Evolutionary conservation across 176 grass and related monocot genomes (phyloP).

Genomic region (Coix lacrymajobi): DNA sequence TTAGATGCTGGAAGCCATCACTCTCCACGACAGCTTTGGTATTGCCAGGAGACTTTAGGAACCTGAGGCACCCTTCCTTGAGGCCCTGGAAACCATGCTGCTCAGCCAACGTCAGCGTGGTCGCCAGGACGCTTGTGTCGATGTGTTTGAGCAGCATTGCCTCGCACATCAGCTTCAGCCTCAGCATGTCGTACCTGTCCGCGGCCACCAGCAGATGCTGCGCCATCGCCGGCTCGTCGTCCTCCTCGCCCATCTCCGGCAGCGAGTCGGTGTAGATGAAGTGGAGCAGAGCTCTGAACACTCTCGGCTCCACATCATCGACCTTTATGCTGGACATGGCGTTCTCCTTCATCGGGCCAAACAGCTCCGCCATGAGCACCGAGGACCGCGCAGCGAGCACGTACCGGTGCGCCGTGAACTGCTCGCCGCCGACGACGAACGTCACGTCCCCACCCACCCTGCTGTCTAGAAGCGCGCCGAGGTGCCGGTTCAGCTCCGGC

Average conservation of each 20-base stretch:
- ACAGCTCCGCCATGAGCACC: conserved; percentile 23
- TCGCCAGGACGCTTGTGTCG: background rate
- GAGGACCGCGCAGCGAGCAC: conserved; percentile 32
- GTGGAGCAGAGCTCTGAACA: conserved; percentile 36
- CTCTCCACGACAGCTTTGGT: background rate
- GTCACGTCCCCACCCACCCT: background rate
- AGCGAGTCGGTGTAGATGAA: conserved; percentile 35
- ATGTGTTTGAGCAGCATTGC: background rate
- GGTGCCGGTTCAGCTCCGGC: background rate
- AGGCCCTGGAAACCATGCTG: background rate
- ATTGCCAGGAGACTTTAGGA: background rate
- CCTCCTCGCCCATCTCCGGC: background rate
- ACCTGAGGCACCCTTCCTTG: conserved; percentile 3
- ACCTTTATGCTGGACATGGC: background rate
- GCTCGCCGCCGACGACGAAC: conserved; percentile 21
- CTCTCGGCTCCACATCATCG: conserved; percentile 20
- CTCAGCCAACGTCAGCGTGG: background rate
- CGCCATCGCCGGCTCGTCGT: background rate
- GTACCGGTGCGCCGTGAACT: conserved; percentile 1
- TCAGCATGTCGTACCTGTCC: conserved; percentile 23
- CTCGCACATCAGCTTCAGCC: conserved; percentile 35
- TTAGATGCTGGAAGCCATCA: background rate
- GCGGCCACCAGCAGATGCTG: conserved; percentile 32
- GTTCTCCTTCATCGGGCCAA: background rate
- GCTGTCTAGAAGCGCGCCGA: background rate